Percentiles rank a stretch among this genome's conserved stretches.
These are phyloP conservation scores for Wickerhamomyces bisporus DNA, from an alignment of 805 yeast species.

Conservation along the genomic window DNA sequence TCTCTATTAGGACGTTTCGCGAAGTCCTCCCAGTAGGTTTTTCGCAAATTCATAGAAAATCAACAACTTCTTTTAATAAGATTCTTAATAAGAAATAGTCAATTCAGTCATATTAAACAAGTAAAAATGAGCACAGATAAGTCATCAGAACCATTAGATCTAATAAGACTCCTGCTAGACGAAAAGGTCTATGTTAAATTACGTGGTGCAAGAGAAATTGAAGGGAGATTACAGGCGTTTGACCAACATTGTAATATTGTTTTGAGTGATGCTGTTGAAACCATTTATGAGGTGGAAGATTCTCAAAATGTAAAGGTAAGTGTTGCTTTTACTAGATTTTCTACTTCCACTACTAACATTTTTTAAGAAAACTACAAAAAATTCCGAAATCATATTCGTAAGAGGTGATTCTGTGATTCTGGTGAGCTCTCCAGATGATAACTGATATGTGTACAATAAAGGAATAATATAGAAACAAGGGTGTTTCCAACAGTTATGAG, in stretches of 20 bases:
- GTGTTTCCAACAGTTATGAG: too few species aligned
- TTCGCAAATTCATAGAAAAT: too few species aligned
- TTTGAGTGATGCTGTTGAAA: slow-evolving; percentile 87
- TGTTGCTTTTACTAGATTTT: slow-evolving; percentile 4
- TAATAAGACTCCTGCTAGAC: slow-evolving; percentile 79
- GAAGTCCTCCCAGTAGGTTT: too few species aligned
- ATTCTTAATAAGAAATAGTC: background rate
- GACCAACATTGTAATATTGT: slow-evolving; percentile 97
- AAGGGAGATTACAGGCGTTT: slow-evolving; percentile 87
- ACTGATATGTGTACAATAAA: slow-evolving; percentile 5
- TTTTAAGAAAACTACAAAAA: slow-evolving; percentile 43
- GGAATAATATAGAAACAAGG: background rate
- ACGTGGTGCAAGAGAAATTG: slow-evolving; percentile 90
- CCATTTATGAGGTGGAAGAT: slow-evolving; percentile 55
- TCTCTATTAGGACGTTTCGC: too few species aligned
- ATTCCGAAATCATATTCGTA: slow-evolving; percentile 85
- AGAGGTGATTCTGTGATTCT: slow-evolving; percentile 97
- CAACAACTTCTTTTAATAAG: background rate
- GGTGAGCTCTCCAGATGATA: slow-evolving; percentile 47
- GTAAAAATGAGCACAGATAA: slow-evolving; percentile 14
- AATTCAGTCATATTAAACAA: too few species aligned
- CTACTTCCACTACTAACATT: too few species aligned
- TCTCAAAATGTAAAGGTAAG: slow-evolving; percentile 34
- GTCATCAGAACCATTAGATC: slow-evolving; percentile 76
- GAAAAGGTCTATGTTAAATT: slow-evolving; percentile 83